These are phyloP conservation scores for Aureobasidium lini DNA, from an alignment of 2,329 filamentous ascomycete genomes.

Conservation along the genomic window DNA sequence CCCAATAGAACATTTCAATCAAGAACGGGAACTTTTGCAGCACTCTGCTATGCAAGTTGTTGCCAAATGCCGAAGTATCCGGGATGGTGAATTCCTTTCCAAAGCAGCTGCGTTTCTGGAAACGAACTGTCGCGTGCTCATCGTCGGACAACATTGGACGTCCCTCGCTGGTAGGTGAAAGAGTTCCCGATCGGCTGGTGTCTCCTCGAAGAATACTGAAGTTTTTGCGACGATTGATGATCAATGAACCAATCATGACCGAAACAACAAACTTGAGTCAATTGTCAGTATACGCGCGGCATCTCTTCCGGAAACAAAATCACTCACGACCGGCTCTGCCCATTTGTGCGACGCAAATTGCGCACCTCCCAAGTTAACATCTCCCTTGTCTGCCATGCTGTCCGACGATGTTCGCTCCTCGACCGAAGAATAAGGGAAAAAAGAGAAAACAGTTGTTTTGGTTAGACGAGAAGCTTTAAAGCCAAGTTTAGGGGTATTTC, in stretches of 20 bases:
- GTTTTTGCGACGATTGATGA: conserved; percentile 33
- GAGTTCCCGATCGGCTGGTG: not conserved
- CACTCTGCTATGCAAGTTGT: conserved; percentile 53
- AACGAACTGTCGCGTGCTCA: conserved; percentile 15
- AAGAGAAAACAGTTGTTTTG: not conserved
- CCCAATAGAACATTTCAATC: conserved; percentile 69
- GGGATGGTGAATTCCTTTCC: conserved; percentile 42
- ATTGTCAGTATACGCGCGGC: not conserved
- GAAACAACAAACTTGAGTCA: conserved; percentile 33
- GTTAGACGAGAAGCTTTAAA: not conserved
- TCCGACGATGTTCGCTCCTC: not conserved
- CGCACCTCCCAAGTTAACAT: conserved; percentile 17
- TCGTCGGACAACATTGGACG: not conserved
- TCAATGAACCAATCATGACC: conserved; percentile 36
- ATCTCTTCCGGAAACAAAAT: not conserved
- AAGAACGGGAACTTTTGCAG: conserved; percentile 62
- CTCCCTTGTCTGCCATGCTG: conserved; percentile 3
- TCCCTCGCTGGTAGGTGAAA: not conserved
- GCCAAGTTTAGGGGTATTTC: conserved; percentile 7
- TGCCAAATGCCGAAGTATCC: conserved; percentile 54
- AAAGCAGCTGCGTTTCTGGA: conserved; percentile 43
- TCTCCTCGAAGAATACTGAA: conserved; percentile 23
- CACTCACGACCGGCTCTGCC: conserved; percentile 24
- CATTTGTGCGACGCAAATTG: conserved; percentile 21
- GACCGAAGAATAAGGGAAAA: not conserved